Evolutionary conservation across 352 stramenopile species (phyloP).

Genomic region (Pythium aquatile): DNA sequence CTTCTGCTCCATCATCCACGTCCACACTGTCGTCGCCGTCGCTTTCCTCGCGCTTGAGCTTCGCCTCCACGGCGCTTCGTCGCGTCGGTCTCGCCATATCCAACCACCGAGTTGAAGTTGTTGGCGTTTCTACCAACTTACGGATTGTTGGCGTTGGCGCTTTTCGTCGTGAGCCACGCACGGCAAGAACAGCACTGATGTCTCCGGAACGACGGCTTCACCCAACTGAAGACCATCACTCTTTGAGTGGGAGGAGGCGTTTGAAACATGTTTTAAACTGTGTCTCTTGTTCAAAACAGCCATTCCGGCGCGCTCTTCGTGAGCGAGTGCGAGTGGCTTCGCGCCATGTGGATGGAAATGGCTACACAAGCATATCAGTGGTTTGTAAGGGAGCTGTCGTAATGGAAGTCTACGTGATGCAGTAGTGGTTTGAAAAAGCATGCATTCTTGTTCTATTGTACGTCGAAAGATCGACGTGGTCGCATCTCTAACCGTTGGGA

Average conservation of each 20-base stretch:
- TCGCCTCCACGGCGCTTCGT: not conserved
- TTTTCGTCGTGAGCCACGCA: not conserved
- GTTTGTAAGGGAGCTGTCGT: too few species aligned
- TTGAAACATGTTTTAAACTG: slow-evolving; percentile 7
- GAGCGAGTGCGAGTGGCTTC: not conserved
- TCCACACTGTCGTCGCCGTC: slow-evolving; percentile 8
- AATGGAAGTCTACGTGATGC: too few species aligned
- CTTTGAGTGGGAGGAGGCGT: not conserved
- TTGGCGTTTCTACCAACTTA: not conserved
- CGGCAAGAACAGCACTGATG: slow-evolving; percentile 23
- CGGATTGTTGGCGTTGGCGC: not conserved
- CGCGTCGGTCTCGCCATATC: slow-evolving; percentile 4
- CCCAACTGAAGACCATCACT: slow-evolving; percentile 20
- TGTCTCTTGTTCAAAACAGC: not conserved
- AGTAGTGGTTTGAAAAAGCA: not conserved
- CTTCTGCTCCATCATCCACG: slow-evolving; percentile 11
- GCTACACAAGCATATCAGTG: slow-evolving; percentile 3
- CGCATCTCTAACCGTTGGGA: not conserved
- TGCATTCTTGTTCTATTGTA: not conserved
- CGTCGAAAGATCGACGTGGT: not conserved
- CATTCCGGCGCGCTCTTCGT: not conserved
- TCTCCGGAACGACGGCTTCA: not conserved
- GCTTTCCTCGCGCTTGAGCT: not conserved
- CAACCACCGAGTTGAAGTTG: not conserved
- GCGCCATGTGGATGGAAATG: slow-evolving; percentile 3